Evolutionary conservation across 768 basidiomycete species (phyloP), one percentile per base, ranked within the genome.

Genomic region (Psilocybe azurescens): DNA sequence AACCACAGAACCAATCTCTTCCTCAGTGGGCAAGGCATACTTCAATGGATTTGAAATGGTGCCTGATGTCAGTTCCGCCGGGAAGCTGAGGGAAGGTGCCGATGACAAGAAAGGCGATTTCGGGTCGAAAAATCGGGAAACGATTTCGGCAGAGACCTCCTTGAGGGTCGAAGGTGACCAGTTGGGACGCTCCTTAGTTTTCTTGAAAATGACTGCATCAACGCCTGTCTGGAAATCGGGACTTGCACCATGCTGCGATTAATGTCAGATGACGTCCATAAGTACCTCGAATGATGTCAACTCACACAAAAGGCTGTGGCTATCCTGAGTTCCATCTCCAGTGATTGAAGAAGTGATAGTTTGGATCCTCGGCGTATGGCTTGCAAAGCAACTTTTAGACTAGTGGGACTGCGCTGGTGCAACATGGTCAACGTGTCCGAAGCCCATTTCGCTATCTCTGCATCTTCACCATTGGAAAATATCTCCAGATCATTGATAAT

Each of bases 231-330:
- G 66, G 77, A 99, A 98, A 79, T 99, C 97, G 6, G 88, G 80
- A 72, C 86, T 91, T 47, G 88, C 89, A 54, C 86, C 88, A 67
- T 79, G 87, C 95, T 95, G 70, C 18, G 65, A 56, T 61, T 58
- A 57, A 53, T 53, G 52, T 53, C 28, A 53, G 47, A 53, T 58
- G 53, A 44, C 57, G 53, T 73, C 66, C 61, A 60, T 53, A 58
- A 57, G 55, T 66, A 69, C 62, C 61, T 67, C 44, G 53, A 56
- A 58, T 61, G 60, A 46, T 53, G 30, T 46, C 56, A 60, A 86
- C 94, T 80, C 75, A 96, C 95, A 68, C 92, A 93, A 74, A 88
- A 97, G 14, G 94, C 95, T 36, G 91, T 87, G 18, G 94, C 95
- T 69, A 98, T 90, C 67, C 86, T 86, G 65, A 95, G 79, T 71